Conservation (phyloP, 495 filamentous ascomycete genomes). For the Xylaria curta region DNA sequence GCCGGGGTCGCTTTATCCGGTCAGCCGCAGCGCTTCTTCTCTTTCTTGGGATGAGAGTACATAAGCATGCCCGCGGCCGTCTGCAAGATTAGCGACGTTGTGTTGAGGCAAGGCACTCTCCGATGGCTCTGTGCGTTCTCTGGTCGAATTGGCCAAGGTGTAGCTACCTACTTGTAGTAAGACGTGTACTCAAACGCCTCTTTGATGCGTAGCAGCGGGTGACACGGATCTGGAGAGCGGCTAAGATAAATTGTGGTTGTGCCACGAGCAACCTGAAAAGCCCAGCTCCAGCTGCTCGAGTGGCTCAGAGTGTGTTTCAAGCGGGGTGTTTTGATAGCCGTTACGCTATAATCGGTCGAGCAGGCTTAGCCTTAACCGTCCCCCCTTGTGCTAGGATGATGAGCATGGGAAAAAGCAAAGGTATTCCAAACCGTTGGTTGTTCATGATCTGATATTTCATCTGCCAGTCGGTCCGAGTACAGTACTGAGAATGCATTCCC, state of each 20-base stretch:
- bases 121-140: slow-evolving; percentile 1
- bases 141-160: not conserved
- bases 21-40: slow-evolving; percentile 13
- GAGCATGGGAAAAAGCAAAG: slow-evolving; percentile 12
- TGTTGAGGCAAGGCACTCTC: slow-evolving; percentile 20
- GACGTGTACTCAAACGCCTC: not conserved
- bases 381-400: not conserved
- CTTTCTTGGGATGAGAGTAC: slow-evolving; percentile 18
- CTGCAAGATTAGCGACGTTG: slow-evolving; percentile 31
- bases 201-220: not conserved
- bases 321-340: slow-evolving; percentile 11
- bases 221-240: slow-evolving; percentile 7
- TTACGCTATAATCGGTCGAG: slow-evolving; percentile 13
- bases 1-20: slow-evolving; percentile 5
- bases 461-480: slow-evolving; percentile 18
- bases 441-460: slow-evolving; percentile 26
- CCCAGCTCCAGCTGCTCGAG: not conserved
- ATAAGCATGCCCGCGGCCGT: slow-evolving; percentile 22
- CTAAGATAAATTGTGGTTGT: slow-evolving; percentile 3
- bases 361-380: slow-evolving; percentile 21
- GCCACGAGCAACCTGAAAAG: not conserved
- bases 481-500: slow-evolving; percentile 19
- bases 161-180: not conserved
- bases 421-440: slow-evolving; percentile 10
- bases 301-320: not conserved